A percentile compares a stretch with the other conserved stretches of the same genome.
Conservation (phyloP, 345 rosid genomes). For the Nephelium lappaceum region DNA sequence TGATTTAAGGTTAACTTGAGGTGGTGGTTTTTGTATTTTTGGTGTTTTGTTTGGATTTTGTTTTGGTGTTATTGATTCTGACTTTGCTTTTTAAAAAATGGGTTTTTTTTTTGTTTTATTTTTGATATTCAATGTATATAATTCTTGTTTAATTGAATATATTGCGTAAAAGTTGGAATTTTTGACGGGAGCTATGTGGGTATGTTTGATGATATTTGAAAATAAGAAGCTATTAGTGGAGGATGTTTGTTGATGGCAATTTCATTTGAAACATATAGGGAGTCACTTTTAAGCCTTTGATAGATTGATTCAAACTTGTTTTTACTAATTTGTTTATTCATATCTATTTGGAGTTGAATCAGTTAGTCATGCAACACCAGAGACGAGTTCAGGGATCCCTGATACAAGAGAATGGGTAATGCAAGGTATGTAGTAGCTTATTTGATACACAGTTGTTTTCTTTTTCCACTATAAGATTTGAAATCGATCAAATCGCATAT, state of each 20-base stretch:
- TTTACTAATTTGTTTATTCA: neutral
- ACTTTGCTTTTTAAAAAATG: neutral
- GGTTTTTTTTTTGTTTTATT: neutral
- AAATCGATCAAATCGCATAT: neutral
- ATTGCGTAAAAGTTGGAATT: neutral
- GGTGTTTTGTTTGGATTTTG: neutral
- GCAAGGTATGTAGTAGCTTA: conserved; percentile 53
- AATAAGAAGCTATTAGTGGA: neutral
- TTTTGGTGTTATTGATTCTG: neutral
- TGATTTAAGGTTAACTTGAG: neutral
- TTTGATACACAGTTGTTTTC: neutral
- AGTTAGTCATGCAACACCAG: conserved; percentile 55
- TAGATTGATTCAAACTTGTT: neutral
- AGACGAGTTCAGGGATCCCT: conserved; percentile 41
- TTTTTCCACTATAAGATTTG: neutral
- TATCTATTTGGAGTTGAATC: conserved; percentile 12
- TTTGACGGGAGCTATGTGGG: too few species aligned
- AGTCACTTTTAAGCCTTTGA: conserved; percentile 3
- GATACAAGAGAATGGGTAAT: conserved; percentile 71
- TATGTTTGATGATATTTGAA: neutral
- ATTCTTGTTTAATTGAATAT: neutral
- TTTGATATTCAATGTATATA: neutral
- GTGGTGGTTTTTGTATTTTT: conserved; percentile 9
- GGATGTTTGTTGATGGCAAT: neutral
- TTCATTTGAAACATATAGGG: too few species aligned